A percentile compares a stretch with the other conserved stretches of the same genome.
phyloP scores from a whole-genome alignment of 768 basidiomycete species.

The Myochromella boudieri region DNA sequence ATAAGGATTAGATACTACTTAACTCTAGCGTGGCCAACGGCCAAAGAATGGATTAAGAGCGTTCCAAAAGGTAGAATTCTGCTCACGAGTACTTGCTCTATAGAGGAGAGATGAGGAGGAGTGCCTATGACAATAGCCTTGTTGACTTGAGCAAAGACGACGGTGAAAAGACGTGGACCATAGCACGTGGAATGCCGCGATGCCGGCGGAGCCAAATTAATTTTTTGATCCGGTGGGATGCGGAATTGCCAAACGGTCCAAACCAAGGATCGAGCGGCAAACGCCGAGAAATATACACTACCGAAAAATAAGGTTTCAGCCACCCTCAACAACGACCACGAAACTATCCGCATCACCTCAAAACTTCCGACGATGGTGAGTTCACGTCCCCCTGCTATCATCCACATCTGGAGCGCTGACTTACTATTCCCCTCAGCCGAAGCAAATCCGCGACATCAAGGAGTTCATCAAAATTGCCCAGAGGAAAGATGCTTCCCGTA shows the following conservation, averaged over 20 bases:
- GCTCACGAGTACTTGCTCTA: too few species aligned
- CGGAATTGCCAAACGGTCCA: too few species aligned
- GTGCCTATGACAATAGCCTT: too few species aligned
- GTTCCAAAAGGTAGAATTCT: too few species aligned
- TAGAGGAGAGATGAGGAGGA: not conserved
- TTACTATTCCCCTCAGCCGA: conserved; percentile 57
- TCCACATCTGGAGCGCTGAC: conserved; percentile 8
- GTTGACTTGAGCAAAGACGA: too few species aligned
- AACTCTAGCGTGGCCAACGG: conserved; percentile 7
- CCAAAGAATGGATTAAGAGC: not conserved
- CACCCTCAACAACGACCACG: conserved; percentile 21
- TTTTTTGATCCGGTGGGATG: too few species aligned
- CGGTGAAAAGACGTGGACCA: too few species aligned
- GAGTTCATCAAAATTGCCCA: conserved; percentile 95
- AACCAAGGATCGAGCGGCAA: too few species aligned
- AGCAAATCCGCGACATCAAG: conserved; percentile 98
- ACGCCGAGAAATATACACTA: conserved; percentile 25
- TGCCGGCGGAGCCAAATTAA: too few species aligned
- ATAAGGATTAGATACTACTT: conserved; percentile 13
- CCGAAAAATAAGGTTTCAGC: conserved; percentile 36
- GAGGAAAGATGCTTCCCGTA: conserved; percentile 96
- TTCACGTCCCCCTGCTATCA: conserved; percentile 10
- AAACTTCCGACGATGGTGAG: conserved; percentile 43
- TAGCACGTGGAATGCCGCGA: too few species aligned
- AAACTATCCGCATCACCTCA: conserved; percentile 28